phyloP scores from a whole-genome alignment of 2,329 filamentous ascomycete genomes.

The Apiospora sp. region DNA sequence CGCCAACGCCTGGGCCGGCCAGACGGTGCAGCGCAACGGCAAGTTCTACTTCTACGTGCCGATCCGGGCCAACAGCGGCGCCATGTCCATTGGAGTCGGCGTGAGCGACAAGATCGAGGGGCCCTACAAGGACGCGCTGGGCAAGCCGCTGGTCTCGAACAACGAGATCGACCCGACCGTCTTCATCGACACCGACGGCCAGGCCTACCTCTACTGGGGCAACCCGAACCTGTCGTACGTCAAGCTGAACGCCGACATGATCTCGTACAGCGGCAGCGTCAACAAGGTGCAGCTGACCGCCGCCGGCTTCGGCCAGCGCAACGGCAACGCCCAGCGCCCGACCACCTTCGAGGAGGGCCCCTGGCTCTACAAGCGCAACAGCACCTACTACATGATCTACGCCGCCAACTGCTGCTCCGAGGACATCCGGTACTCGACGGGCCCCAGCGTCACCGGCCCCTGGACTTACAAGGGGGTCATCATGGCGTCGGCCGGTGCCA shows the following conservation, averaged over 20 bases:
- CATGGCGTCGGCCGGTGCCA: slow-evolving; percentile 39
- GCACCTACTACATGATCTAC: slow-evolving; percentile 42
- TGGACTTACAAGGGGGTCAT: slow-evolving; percentile 42
- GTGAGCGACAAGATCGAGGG: slow-evolving; percentile 45
- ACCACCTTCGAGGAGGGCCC: slow-evolving; percentile 41
- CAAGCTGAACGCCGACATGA: slow-evolving; percentile 50
- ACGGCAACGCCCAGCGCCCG: slow-evolving; percentile 30
- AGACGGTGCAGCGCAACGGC: slow-evolving; percentile 42
- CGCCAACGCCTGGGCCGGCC: slow-evolving; percentile 46
- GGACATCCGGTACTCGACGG: slow-evolving; percentile 42
- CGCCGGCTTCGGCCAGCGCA: slow-evolving; percentile 31
- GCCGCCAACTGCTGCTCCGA: slow-evolving; percentile 42
- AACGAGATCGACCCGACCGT: slow-evolving; percentile 48
- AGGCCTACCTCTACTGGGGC: slow-evolving; percentile 53
- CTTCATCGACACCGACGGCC: slow-evolving; percentile 51
- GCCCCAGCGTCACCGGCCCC: slow-evolving; percentile 38
- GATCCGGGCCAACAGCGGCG: slow-evolving; percentile 32
- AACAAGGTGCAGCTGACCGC: slow-evolving; percentile 34
- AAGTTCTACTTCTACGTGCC: slow-evolving; percentile 46
- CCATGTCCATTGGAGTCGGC: slow-evolving; percentile 45
- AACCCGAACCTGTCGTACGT: slow-evolving; percentile 48
- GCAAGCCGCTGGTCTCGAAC: slow-evolving; percentile 45
- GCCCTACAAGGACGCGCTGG: slow-evolving; percentile 46
- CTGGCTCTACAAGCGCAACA: slow-evolving; percentile 43
- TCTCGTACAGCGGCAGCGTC: slow-evolving; percentile 42